phyloP scores from a whole-genome alignment of 768 basidiomycete species.

The Inosperma sp. region DNA sequence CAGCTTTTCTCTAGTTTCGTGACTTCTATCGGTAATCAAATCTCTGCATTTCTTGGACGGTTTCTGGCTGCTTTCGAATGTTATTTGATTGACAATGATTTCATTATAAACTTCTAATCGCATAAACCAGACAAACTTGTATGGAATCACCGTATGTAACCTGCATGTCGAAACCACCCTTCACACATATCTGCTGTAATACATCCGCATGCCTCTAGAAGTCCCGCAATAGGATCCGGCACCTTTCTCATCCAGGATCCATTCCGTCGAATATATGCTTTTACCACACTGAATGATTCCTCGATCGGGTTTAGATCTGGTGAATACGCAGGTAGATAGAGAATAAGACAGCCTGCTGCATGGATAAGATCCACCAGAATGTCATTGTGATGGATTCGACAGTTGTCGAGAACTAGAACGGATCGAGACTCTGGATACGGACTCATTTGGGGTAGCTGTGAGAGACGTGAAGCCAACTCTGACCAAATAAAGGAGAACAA shows the following conservation, averaged over 20 bases:
- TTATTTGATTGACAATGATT: too few species aligned
- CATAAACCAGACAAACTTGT: background rate
- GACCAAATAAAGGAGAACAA: background rate
- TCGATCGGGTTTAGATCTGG: constrained; percentile 9
- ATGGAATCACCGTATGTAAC: constrained; percentile 1
- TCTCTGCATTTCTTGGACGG: background rate
- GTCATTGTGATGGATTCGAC: background rate
- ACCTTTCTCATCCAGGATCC: too few species aligned
- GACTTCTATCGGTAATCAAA: background rate
- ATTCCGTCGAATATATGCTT: constrained; percentile 6
- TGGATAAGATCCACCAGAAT: background rate
- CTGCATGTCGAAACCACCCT: constrained; percentile 4
- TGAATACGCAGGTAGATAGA: background rate
- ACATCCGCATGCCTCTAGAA: constrained; percentile 2
- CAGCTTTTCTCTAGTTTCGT: background rate
- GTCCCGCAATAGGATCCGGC: too few species aligned
- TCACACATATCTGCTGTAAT: background rate
- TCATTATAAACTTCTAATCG: background rate
- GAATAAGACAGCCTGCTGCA: background rate
- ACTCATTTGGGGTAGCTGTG: background rate
- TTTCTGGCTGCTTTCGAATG: too few species aligned
- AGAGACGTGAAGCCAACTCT: too few species aligned
- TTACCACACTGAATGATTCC: constrained; percentile 8
- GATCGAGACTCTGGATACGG: background rate
- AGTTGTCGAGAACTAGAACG: background rate